Conservation (phyloP, 352 stramenopile genomes). For the Globisporangium radiosum region DNA sequence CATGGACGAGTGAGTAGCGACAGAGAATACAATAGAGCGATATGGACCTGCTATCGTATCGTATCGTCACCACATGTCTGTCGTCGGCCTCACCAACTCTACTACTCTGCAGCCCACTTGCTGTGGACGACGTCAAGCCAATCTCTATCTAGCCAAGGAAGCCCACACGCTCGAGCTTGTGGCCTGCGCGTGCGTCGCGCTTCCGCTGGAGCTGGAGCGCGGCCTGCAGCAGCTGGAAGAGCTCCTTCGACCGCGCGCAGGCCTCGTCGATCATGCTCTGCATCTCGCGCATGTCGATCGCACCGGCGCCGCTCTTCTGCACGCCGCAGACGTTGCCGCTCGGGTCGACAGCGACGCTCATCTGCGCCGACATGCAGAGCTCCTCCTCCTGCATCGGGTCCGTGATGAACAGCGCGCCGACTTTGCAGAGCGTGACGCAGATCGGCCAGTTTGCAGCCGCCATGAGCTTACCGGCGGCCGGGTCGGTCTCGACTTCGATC, state of each 20-base stretch:
- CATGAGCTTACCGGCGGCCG: slow-evolving; percentile 50
- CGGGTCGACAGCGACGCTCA: slow-evolving; percentile 65
- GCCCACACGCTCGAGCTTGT: slow-evolving; percentile 53
- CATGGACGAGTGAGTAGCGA: slow-evolving; percentile 30
- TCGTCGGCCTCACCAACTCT: neutral
- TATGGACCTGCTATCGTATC: neutral
- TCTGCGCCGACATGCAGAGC: slow-evolving; percentile 64
- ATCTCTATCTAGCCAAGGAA: slow-evolving; percentile 38
- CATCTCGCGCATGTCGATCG: slow-evolving; percentile 70
- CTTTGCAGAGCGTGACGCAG: slow-evolving; percentile 70
- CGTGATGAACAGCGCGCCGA: slow-evolving; percentile 60
- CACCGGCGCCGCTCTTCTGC: slow-evolving; percentile 65
- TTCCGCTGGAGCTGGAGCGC: slow-evolving; percentile 45
- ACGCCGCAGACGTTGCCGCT: slow-evolving; percentile 55
- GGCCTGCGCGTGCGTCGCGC: slow-evolving; percentile 34
- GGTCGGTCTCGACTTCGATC: slow-evolving; percentile 72
- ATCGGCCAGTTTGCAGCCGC: slow-evolving; percentile 52
- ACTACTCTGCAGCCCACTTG: neutral
- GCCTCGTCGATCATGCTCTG: slow-evolving; percentile 77
- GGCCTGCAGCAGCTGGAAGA: slow-evolving; percentile 50
- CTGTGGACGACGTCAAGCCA: neutral
- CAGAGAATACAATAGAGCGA: neutral
- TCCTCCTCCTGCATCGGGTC: slow-evolving; percentile 73
- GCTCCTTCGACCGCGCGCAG: slow-evolving; percentile 49
- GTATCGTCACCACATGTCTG: neutral